Base-by-base conservation (phyloP, 2,329 filamentous ascomycete species). In the Pseudogymnoascus sp. region DNA sequence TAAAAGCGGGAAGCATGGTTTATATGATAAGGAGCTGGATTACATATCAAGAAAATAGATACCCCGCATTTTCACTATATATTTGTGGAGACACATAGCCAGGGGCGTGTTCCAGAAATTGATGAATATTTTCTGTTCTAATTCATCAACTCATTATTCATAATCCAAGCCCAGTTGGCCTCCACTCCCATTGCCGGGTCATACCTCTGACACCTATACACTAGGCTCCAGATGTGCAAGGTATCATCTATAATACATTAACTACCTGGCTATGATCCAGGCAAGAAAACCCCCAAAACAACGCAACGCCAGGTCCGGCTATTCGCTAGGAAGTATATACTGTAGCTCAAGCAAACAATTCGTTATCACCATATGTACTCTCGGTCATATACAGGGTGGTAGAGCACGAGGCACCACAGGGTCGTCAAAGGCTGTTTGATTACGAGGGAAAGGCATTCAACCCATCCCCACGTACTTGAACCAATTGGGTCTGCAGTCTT, bases 401-500 rank as follows among this genome's bases (percentile, higher is more conserved):
- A 12, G 28, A 31, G 23, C 11, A 38, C 5, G 23, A 60, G 16
- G 31, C 56, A 28, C 56, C 31, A 60, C 11, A 38, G 31, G 31
- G 18, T n/a, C 56, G 5, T 25, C 56, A 38, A 14, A 21, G 34
- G 8, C 34, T 8, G 14, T 60, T 40, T 60, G 21, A 16, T n/a
- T 60, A 25, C 3, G 18, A 1, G 36, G 31, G 8, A 40, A 25
- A 31, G 12, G 4, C 36, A 34, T 56, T 79, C 76, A 96, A 71
- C 86, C 87, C 82, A 89, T 91, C 62, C 93, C 91, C 18, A 89
- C 91, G 72, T 90, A 95, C 78, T 97, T 96, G 83, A 99, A 97
- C 90, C 95, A 99, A 74, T 93, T 93, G 16, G 93, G 90, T 65
- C 95, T 83, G 77, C 95, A 99, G 75, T 99, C 95, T 75, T 99